Conservation (phyloP, 306 rosid genomes). For the Citrullus colocynthis region DNA sequence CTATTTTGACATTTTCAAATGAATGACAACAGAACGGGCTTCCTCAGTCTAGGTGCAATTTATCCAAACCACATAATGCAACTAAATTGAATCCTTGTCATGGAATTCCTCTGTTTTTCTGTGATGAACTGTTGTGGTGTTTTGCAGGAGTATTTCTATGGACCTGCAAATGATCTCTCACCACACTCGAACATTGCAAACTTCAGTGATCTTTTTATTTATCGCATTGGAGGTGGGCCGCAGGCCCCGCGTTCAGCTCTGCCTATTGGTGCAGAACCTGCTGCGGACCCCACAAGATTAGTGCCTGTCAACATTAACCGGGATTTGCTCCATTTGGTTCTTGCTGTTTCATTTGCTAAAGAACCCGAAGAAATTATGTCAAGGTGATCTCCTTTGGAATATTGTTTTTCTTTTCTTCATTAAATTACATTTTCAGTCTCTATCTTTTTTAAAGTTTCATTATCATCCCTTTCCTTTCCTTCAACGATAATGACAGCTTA, state of each 20-base stretch:
- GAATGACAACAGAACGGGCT: background rate
- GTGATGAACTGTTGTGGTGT: constrained; percentile 10
- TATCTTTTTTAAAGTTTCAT: background rate
- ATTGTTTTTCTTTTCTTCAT: background rate
- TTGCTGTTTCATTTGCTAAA: constrained; percentile 83
- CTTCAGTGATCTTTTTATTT: constrained; percentile 60
- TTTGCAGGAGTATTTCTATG: constrained; percentile 86
- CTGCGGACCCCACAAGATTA: constrained; percentile 81
- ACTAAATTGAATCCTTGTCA: background rate
- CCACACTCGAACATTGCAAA: constrained; percentile 81
- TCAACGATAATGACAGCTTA: background rate
- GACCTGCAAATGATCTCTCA: constrained; percentile 79
- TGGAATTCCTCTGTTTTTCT: background rate
- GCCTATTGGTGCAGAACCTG: constrained; percentile 98
- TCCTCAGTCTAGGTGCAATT: background rate
- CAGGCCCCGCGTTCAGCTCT: constrained; percentile 96
- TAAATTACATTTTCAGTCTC: background rate
- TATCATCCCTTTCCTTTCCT: background rate
- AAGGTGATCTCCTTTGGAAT: constrained; percentile 36
- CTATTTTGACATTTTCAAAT: background rate
- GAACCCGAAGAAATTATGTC: constrained; percentile 88
- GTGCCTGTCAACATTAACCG: constrained; percentile 63
- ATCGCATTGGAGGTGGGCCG: constrained; percentile 93
- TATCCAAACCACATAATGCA: background rate
- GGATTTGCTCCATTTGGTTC: constrained; percentile 72